Base-by-base conservation (phyloP, 2,329 filamentous ascomycete species). In the Cyphellophora attinorum region DNA sequence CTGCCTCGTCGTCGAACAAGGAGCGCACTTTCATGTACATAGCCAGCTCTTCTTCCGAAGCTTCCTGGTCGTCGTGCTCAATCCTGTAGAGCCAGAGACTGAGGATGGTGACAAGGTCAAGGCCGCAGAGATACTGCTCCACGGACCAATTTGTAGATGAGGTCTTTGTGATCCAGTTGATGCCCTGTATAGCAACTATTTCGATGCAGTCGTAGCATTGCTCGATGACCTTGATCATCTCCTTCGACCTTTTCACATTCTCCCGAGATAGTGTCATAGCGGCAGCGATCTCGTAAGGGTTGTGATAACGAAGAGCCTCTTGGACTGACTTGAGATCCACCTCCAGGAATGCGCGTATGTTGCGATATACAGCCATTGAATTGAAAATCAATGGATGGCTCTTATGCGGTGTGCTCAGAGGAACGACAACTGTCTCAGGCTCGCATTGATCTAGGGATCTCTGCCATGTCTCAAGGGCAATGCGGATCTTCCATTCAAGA, bases 61-160 rank as follows among this genome's bases (percentile, higher is more conserved):
- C 82, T 16, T 81, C 79, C 66, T 96, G 89, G 47, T 93, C 88
- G 68, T 98, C 91, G 67, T 96, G 88, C 81, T 98, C 91, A 69
- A 98, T 81, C 65, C 88, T 86, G 69, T 95, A 96, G 52, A 98
- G 80, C 91, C 91, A 98, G 49, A 96, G 71, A 53, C 85, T 95
- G 50, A 98, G 79, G 51, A 95, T 91, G 58, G 96, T 91, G 77
- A 98, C 94, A 48, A 96, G 72, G 60, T 98, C 91, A 66, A 98
- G 77, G 44, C 89, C 89, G 55, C 88, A 95, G 39, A 98, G 78
- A 34, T 91, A 88, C 59, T 98, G 89, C 66, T 98, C 91, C 41
- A 96, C 85, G 58, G 89, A 96, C 91, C 91, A 98, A 64, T 96
- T 96, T 30, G 91, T 95, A 14, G 91, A 86, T 30, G 88, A 95